These are phyloP conservation scores for Penicillium rolfsii DNA, from an alignment of 2,329 filamentous ascomycete species.

Conservation along the genomic window DNA sequence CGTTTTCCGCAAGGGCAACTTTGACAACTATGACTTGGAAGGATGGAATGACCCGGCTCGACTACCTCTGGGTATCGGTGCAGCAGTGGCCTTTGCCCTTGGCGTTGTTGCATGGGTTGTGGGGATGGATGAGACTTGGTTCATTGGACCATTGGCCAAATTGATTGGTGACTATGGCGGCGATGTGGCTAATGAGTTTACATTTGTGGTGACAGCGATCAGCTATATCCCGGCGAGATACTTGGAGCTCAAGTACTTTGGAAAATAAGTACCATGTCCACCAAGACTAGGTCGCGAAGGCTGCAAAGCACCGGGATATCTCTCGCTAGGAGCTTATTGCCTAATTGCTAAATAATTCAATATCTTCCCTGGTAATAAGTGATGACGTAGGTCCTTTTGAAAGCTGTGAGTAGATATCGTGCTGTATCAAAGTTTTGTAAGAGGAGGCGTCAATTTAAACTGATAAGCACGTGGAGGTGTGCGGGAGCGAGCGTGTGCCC, in stretches of 20 bases:
- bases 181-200: conserved; percentile 58
- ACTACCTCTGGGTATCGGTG: conserved; percentile 52
- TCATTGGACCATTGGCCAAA: conserved; percentile 51
- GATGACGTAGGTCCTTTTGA: not conserved
- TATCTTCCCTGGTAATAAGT: not conserved
- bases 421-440: no score
- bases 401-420: not conserved
- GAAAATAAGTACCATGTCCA: conserved; percentile 34
- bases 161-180: conserved; percentile 52
- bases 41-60: conserved; percentile 52
- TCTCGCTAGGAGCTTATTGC: not conserved
- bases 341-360: not conserved
- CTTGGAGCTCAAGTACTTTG: conserved; percentile 53
- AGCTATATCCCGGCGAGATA: conserved; percentile 54
- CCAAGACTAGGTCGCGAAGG: not conserved
- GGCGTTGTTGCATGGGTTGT: conserved; percentile 56
- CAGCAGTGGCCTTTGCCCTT: conserved; percentile 49
- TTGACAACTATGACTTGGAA: conserved; percentile 54
- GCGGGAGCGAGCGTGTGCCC: not conserved
- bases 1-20: conserved; percentile 49
- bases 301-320: not conserved
- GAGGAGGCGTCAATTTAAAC: no score
- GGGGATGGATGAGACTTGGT: conserved; percentile 64
- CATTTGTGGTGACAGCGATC: conserved; percentile 54
- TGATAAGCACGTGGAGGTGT: no score